Percentiles rank a stretch among this genome's conserved stretches.
Evolutionary conservation across 2,329 filamentous ascomycete species (phyloP).

Genomic region (Lachnellula hyalina): DNA sequence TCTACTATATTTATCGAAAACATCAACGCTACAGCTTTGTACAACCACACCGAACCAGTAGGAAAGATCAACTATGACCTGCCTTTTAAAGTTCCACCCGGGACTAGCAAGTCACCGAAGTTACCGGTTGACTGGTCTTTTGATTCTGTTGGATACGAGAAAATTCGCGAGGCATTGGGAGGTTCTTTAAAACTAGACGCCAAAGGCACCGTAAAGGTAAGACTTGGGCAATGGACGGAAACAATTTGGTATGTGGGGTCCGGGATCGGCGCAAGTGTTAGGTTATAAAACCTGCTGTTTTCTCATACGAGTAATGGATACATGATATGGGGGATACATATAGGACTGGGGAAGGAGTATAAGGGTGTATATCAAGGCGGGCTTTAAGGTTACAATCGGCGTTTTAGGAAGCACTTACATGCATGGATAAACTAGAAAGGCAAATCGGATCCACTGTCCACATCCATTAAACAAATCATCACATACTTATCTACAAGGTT

Average conservation of each 20-base stretch:
- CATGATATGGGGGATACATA: conserved; percentile 1
- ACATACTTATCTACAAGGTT: neutral
- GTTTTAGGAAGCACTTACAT: neutral
- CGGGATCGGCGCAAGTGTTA: conserved; percentile 64
- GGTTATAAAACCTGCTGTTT: conserved; percentile 34
- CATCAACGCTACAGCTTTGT: conserved; percentile 79
- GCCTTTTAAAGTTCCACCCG: conserved; percentile 73
- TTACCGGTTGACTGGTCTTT: conserved; percentile 79
- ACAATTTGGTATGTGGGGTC: conserved; percentile 63
- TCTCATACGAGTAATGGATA: conserved; percentile 4
- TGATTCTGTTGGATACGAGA: conserved; percentile 75
- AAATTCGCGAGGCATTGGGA: conserved; percentile 72
- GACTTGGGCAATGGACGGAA: conserved; percentile 70
- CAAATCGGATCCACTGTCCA: conserved; percentile 10
- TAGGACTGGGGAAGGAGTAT: neutral
- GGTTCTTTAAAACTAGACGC: conserved; percentile 76
- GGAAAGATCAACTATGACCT: conserved; percentile 71
- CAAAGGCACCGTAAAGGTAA: conserved; percentile 67
- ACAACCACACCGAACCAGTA: conserved; percentile 72
- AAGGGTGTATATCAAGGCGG: neutral
- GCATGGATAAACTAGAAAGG: neutral
- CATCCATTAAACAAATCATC: neutral
- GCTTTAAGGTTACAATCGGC: neutral
- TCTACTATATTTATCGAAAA: conserved; percentile 72
- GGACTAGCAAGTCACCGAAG: conserved; percentile 64